Base-by-base conservation (phyloP, 305 asterid species). In the Solanum hybrid region DNA sequence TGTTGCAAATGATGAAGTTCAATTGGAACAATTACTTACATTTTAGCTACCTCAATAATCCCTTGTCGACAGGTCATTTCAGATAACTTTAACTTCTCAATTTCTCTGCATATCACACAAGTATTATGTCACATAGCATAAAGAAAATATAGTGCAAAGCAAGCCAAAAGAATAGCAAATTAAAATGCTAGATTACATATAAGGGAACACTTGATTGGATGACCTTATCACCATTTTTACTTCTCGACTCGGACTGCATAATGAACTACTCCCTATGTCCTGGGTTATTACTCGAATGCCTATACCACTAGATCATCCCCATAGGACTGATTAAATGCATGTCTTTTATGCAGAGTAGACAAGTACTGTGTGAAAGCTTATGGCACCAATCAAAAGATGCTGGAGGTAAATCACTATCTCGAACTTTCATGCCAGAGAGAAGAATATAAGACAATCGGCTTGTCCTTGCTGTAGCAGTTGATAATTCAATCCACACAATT, bases 51-150 rank as follows among this genome's bases (percentile, higher is more conserved):
- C 93, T 97, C 99, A 91, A 96, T 92, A 88, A 95, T 98, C 79
- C 98, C 99, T 96, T 96, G 98, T 64, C 98, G 96, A 87, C 99
- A 96, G 38, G 98, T 96, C 98, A 97, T 96, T 36, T 95, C 99
- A 24, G 99, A 96, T 89, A 97, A 99, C 95, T 96, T 97, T 92
- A 97, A 91, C 88, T 97, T 97, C 90, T 96, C 99, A 85, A 97
- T 96, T 91, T 97, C 99, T 22, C 99, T 97, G 96, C 91, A 87
- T 32, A 90, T 79, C 35, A 80, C n/a, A 88, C 2, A 79, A 77
- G 66, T 27, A 85, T 69, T 81, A 72, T 60, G 84, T 89, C 66
- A 85, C 40, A 31, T 37, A 84, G 46, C 42, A 84, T 51, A 84
- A 46, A 9, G 75, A 84, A 10, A 29, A 20, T 10, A 3, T 20